These are phyloP conservation scores for Fomes fomentarius DNA, from an alignment of 1,284 basidiomycete species.

Conservation along the genomic window DNA sequence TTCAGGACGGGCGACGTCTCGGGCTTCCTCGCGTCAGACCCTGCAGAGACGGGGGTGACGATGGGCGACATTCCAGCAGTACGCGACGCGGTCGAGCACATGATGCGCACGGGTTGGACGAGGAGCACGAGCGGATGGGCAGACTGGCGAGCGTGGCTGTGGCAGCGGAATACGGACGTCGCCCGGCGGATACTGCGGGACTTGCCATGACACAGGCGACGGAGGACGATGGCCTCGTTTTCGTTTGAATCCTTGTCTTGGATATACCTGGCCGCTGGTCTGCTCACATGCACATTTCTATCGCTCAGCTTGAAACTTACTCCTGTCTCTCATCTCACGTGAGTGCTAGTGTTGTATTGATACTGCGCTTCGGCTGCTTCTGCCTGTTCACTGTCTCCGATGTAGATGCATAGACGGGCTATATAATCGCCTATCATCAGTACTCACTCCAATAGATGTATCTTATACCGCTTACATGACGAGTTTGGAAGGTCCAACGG, in stretches of 20 bases:
- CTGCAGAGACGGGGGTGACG: slow-evolving; percentile 15
- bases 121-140: slow-evolving; percentile 17
- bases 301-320: background rate
- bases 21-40: slow-evolving; percentile 25
- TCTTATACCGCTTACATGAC: background rate
- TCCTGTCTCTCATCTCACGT: background rate
- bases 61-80: slow-evolving; percentile 17
- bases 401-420: no score
- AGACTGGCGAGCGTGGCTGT: slow-evolving; percentile 24
- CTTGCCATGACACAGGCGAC: slow-evolving; percentile 5
- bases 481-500: no score
- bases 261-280: background rate
- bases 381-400: background rate
- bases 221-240: no score
- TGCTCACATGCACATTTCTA: background rate
- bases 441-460: slow-evolving; percentile 7
- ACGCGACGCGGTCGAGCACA: slow-evolving; percentile 15
- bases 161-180: slow-evolving; percentile 24
- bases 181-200: slow-evolving; percentile 25
- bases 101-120: slow-evolving; percentile 26
- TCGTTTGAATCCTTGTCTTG: no score
- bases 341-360: slow-evolving; percentile 14
- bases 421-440: no score
- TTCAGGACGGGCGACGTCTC: slow-evolving; percentile 33
- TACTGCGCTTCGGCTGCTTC: background rate